A percentile compares a stretch with the other conserved stretches of the same genome.
phyloP scores from a whole-genome alignment of 331 rosid species.

The Saraca asoca region DNA sequence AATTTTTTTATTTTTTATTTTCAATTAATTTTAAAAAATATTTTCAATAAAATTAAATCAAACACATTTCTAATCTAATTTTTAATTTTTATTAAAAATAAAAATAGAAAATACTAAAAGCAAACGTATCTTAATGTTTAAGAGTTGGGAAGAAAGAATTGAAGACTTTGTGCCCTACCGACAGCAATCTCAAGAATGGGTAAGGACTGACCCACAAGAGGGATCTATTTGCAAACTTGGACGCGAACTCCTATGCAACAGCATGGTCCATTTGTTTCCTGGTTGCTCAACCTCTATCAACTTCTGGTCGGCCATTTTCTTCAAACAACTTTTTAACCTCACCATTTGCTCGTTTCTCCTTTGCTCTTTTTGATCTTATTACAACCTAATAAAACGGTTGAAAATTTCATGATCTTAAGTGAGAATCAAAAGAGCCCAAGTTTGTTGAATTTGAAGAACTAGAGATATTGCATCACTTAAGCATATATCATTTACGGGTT shows the following conservation, averaged over 20 bases:
- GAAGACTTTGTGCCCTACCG: conserved; percentile 43
- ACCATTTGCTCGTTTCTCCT: conserved; percentile 18
- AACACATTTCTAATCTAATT: too few species aligned
- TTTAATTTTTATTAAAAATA: too few species aligned
- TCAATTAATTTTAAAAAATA: too few species aligned
- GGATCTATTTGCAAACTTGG: conserved; percentile 27
- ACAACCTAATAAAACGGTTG: too few species aligned
- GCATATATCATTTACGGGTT: conserved; percentile 33
- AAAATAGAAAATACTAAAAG: too few species aligned
- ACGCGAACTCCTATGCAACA: conserved; percentile 30
- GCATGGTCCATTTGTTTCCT: conserved; percentile 68
- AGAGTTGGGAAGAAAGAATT: not conserved
- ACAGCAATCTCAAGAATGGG: conserved; percentile 65
- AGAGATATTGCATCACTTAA: conserved; percentile 40
- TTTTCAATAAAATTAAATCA: too few species aligned
- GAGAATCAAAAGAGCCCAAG: conserved; percentile 17
- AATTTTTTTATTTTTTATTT: too few species aligned
- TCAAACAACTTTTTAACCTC: conserved; percentile 20
- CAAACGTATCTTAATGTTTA: too few species aligned
- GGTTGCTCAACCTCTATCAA: conserved; percentile 35
- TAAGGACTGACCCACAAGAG: conserved; percentile 54
- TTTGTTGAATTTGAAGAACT: not conserved
- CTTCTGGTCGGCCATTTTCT: conserved; percentile 61
- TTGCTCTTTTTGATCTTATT: not conserved
- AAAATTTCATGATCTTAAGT: not conserved